Evolutionary conservation across 257 asterid genomes (phyloP), one percentile per base, ranked within the genome.

Genomic region (Anisodus tanguticus): DNA sequence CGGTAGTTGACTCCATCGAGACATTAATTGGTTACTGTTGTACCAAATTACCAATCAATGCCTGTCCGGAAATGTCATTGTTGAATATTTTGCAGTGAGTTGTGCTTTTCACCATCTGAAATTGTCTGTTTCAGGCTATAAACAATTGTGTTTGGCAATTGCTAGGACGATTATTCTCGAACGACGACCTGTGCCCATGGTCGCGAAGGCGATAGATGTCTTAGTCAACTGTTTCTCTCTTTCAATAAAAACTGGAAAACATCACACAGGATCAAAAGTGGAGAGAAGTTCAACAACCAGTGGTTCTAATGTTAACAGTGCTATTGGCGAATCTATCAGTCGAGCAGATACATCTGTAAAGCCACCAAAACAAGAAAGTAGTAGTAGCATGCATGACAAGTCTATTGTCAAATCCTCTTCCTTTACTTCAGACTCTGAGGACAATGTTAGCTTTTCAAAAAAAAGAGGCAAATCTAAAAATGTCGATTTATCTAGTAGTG

Each of bases 111-210:
- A 31, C 19, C 43, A 12, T 51, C 81, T 74, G 13, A 74, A 66
- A 19, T 74, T 74, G 45, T 74, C 81, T 81, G 84, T 89, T 88
- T 85, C 95, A 96, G 99, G 98, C 98, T n/a, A n/a, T 76, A 96
- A 95, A 88, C 92, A 90, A 55, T 89, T 94, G 89, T 92, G 97
- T 88, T 88, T 96, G 91, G 83, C 87, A 19, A 89, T 93, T 53
- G 85, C 87, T 74, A 92, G 95, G 84, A 87, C 95, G 60, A 85
- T 87, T 87, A 93, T 96, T 82, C 91, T 96, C 86, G 99, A 96
- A 89, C 87, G 98, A 85, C 93, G 94, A 87, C 97, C 98, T 26
- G 89, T 94, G 31, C 84, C 95, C 16, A 71, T 90, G 83, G 98
- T 94, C 70, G 84, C 95, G 71, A 90, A 84, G 90, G 98, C 93